phyloP scores from a whole-genome alignment of 2,329 filamentous ascomycete genomes.

The Xylariaceae sp. region DNA sequence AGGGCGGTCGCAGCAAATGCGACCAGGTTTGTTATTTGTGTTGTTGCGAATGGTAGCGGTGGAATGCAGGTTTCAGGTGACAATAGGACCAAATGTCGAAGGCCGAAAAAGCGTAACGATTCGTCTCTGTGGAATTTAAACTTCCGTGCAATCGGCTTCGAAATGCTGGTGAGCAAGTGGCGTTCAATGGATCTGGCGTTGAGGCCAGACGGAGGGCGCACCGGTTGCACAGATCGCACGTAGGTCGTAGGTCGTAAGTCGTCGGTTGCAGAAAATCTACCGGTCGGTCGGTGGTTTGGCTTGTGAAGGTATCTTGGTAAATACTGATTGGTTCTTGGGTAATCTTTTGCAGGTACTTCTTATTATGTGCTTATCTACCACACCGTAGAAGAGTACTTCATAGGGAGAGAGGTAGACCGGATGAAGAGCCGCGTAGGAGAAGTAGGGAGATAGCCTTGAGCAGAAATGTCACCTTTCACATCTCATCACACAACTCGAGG shows the following conservation, averaged over 20 bases:
- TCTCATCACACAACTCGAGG: slow-evolving; percentile 9
- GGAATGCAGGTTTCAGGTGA: slow-evolving; percentile 37
- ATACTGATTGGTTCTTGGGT: too few relatives aligned
- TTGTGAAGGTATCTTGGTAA: too few relatives aligned
- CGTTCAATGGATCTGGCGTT: slow-evolving; percentile 14
- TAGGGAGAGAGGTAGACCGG: too few relatives aligned
- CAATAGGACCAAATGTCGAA: slow-evolving; percentile 11
- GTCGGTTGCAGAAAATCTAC: too few relatives aligned
- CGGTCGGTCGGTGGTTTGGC: too few relatives aligned
- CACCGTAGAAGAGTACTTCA: slow-evolving; percentile 8
- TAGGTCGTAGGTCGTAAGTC: slow-evolving; percentile 12
- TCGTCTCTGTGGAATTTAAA: slow-evolving; percentile 26
- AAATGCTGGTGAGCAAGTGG: background rate
- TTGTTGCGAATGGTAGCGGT: slow-evolving; percentile 19
- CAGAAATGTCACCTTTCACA: slow-evolving; percentile 10
- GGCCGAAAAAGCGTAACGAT: slow-evolving; percentile 6
- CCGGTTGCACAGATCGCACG: slow-evolving; percentile 16
- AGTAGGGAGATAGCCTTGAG: background rate
- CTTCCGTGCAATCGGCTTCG: slow-evolving; percentile 23
- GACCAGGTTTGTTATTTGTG: slow-evolving; percentile 24
- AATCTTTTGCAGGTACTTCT: slow-evolving; percentile 7
- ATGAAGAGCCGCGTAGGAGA: background rate
- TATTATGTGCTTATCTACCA: slow-evolving; percentile 24
- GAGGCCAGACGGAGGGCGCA: slow-evolving; percentile 13
- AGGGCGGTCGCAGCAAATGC: slow-evolving; percentile 16